Evolutionary conservation across 768 basidiomycete species (phyloP).

Genomic region (Mycena olivaceomarginata): DNA sequence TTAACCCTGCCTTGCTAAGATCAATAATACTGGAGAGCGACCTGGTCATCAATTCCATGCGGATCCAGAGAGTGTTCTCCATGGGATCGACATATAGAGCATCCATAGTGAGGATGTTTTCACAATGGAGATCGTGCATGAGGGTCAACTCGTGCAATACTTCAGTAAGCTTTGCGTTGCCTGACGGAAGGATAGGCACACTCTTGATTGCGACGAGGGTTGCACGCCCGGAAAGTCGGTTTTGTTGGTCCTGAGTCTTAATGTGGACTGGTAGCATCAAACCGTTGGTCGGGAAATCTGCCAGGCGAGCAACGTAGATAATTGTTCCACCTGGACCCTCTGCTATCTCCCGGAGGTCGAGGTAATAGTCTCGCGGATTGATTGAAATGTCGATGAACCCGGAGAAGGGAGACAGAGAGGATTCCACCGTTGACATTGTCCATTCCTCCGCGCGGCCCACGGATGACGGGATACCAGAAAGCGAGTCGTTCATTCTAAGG

Average conservation of each 20-base stretch:
- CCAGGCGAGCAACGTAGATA: constrained; percentile 46
- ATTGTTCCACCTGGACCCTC: constrained; percentile 72
- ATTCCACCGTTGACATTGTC: constrained; percentile 65
- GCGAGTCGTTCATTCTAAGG: background rate
- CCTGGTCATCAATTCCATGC: constrained; percentile 79
- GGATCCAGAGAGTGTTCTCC: constrained; percentile 70
- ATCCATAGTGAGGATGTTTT: constrained; percentile 67
- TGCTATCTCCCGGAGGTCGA: constrained; percentile 70
- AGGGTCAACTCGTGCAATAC: constrained; percentile 66
- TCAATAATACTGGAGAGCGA: constrained; percentile 74
- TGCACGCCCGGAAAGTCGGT: background rate
- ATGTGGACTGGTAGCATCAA: constrained; percentile 3
- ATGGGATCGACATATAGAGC: constrained; percentile 63
- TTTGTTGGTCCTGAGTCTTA: constrained; percentile 8
- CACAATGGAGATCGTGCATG: constrained; percentile 61
- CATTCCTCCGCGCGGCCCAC: no score
- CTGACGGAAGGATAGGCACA: constrained; percentile 59
- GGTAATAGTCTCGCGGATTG: constrained; percentile 64
- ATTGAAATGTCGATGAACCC: constrained; percentile 61
- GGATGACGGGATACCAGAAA: background rate
- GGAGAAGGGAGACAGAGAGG: constrained; percentile 57
- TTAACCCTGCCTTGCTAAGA: constrained; percentile 63
- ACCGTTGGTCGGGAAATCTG: background rate
- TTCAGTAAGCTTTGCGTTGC: constrained; percentile 63
- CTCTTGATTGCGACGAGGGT: constrained; percentile 71